Conservation (phyloP, 2,329 filamentous ascomycete species). For the Fusarium fujikuroi region DNA sequence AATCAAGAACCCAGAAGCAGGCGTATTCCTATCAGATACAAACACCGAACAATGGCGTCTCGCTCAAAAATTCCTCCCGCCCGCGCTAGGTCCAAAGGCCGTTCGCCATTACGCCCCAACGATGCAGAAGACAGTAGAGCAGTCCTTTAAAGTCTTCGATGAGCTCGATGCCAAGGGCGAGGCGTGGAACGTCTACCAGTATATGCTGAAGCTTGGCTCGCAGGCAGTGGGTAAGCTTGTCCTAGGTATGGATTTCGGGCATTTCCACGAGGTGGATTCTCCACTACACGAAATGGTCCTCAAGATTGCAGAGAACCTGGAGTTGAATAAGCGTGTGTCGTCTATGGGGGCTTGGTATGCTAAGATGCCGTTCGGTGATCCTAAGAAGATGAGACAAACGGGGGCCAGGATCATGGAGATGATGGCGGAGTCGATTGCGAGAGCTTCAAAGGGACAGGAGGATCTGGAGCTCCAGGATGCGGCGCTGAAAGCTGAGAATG, state of each 20-base stretch:
- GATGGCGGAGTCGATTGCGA: slow-evolving; percentile 51
- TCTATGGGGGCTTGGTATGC: slow-evolving; percentile 66
- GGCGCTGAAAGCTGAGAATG: slow-evolving; percentile 59
- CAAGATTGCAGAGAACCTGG: slow-evolving; percentile 60
- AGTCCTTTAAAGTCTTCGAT: slow-evolving; percentile 62
- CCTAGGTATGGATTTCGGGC: slow-evolving; percentile 57
- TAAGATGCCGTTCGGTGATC: slow-evolving; percentile 67
- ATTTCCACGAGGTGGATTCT: slow-evolving; percentile 57
- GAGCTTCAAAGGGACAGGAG: slow-evolving; percentile 50
- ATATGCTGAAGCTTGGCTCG: slow-evolving; percentile 61
- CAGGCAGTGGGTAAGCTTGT: slow-evolving; percentile 58
- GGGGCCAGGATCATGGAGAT: slow-evolving; percentile 51
- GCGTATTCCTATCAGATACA: slow-evolving; percentile 61
- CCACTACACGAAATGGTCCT: slow-evolving; percentile 62
- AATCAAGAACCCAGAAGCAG: slow-evolving; percentile 55
- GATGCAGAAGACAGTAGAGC: slow-evolving; percentile 66
- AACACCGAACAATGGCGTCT: slow-evolving; percentile 60
- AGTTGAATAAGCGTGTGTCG: slow-evolving; percentile 68
- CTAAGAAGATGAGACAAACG: slow-evolving; percentile 56
- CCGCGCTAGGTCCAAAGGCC: slow-evolving; percentile 67
- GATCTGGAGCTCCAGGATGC: slow-evolving; percentile 59
- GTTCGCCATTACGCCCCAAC: slow-evolving; percentile 69
- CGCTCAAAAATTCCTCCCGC: slow-evolving; percentile 71
- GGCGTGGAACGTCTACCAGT: slow-evolving; percentile 61
- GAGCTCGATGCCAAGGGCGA: slow-evolving; percentile 59